These are phyloP conservation scores for Coemansia erecta DNA, from an alignment of 192 early-diverging fungal species.

Conservation along the genomic window DNA sequence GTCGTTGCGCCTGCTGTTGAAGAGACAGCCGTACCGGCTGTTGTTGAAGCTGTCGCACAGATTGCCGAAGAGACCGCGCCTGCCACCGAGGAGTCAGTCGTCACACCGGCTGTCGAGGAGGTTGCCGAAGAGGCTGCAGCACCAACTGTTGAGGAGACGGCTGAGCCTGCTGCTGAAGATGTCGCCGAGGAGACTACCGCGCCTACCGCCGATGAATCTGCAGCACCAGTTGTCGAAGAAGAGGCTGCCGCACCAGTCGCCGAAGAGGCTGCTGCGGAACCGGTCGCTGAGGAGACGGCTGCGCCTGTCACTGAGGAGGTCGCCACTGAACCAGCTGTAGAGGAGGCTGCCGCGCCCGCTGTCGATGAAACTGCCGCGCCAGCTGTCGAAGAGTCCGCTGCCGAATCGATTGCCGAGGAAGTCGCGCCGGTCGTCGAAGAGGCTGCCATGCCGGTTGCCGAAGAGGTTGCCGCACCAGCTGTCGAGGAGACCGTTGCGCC, in stretches of 20 bases:
- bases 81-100: no score
- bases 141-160: constrained; percentile 1
- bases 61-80: not conserved
- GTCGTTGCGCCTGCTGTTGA: no score
- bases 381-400: constrained; percentile 8
- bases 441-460: not conserved
- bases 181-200: not conserved
- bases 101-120: not conserved
- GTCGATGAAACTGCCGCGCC: constrained; percentile 8
- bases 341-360: not conserved
- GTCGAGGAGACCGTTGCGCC: not conserved
- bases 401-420: constrained; percentile 2
- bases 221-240: no score
- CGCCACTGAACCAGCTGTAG: not conserved
- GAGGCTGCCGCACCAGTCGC: no score
- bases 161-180: not conserved
- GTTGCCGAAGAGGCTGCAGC: not conserved
- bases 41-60: not conserved
- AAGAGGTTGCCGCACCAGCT: not conserved
- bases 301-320: constrained; percentile 1
- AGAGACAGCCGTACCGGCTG: no score
- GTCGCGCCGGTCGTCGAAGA: constrained; percentile 9
- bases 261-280: constrained; percentile 1
- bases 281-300: no score
- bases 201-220: no score